Percentiles rank a stretch among this genome's conserved stretches.
phyloP scores from a whole-genome alignment of 2,329 filamentous ascomycete species.

The Aspergillus aculeatinus region DNA sequence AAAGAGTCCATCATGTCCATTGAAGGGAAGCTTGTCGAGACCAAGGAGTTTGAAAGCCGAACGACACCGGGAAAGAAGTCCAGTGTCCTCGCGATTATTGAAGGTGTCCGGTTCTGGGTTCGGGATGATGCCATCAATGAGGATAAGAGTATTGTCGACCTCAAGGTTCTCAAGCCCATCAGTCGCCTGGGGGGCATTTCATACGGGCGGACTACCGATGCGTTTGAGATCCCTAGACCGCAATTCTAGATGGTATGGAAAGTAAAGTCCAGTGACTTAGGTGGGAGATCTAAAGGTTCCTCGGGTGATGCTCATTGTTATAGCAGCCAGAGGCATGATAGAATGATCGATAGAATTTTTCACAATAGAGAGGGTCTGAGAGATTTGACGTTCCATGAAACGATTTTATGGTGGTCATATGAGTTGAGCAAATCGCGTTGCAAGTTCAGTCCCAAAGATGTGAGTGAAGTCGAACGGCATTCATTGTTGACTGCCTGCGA shows the following conservation, averaged over 20 bases:
- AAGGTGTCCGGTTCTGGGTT: constrained; percentile 86
- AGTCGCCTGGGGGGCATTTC: constrained; percentile 81
- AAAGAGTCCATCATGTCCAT: constrained; percentile 79
- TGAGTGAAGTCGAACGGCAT: background rate
- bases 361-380: too few species aligned
- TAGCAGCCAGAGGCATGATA: background rate
- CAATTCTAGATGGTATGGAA: constrained; percentile 19
- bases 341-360: background rate
- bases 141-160: constrained; percentile 71
- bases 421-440: too few species aligned
- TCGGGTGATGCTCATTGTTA: background rate
- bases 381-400: too few species aligned
- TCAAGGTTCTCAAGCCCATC: constrained; percentile 72
- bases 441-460: too few species aligned
- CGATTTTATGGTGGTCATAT: too few species aligned
- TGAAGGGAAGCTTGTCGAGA: constrained; percentile 74
- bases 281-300: background rate
- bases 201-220: constrained; percentile 70
- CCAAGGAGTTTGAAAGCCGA: constrained; percentile 74
- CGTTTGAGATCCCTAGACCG: constrained; percentile 62
- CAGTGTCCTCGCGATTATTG: constrained; percentile 71
- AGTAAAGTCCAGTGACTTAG: background rate
- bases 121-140: constrained; percentile 84
- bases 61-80: constrained; percentile 71
- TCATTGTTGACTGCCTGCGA: background rate